Evolutionary conservation across 495 filamentous ascomycete genomes (phyloP), one percentile per base, ranked within the genome.

Genomic region (Trichoderma parareesei): DNA sequence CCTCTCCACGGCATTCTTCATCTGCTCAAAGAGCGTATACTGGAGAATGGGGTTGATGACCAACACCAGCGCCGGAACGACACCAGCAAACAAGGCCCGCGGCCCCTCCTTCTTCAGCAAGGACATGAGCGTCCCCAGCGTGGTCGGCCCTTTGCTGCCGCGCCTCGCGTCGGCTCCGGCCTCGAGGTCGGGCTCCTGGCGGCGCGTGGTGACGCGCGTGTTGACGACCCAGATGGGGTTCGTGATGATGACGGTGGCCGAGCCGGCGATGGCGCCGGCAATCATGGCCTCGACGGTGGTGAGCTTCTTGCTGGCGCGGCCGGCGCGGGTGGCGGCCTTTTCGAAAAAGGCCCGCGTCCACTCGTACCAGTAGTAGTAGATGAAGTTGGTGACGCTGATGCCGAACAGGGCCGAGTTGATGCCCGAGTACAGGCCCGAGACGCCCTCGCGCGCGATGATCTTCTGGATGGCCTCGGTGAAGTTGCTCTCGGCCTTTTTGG

Each of bases 301-400:
- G 69, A 98, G 87, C 71, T 91, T 93, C 74, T 86, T 88, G 41
- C 86, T 89, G 40, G 85, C 82, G 46, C 92, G 87, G n/a, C 90
- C 90, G 55, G 90, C 75, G 69, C 85, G 85, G 41, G 80, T 69
- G 40, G 92, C 91, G 13, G 93, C 90, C 46, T 85, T 85, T 75
- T 96, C 91, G 76, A 98, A 97, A 69, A 87, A 87, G 53, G 90
- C 81, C 33, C 94, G 89, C 63, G 93, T 93, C 90, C 91, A 98
- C 79, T 99, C 94, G 79, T 97, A 99, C 90, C 94, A 99, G 78
- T 99, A 99, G 77, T 99, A 99, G 78, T 99, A 99, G 33, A 99
- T 93, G 69, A 99, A 98, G 77, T 99, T 99, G 64, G 94, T 99
- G 65, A 99, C 88, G 75, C 89, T 93, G 78, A 98, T 98, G 69